These are phyloP conservation scores for Salix caprea DNA, from an alignment of 345 rosid species.

Conservation along the genomic window DNA sequence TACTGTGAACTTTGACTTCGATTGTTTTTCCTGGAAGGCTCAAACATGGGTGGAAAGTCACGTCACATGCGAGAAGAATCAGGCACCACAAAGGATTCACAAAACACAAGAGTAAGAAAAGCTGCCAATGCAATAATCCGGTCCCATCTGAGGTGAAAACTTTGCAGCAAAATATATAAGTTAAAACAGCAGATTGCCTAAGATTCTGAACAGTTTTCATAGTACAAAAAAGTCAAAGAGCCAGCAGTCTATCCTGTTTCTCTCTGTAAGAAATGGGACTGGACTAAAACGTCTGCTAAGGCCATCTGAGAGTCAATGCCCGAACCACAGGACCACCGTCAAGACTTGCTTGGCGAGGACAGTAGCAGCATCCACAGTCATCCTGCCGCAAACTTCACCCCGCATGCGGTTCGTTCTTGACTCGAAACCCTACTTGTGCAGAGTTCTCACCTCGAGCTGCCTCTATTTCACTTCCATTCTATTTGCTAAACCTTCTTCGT, in stretches of 20 bases:
- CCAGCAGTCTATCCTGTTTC: neutral
- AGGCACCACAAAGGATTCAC: neutral
- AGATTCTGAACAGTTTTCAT: neutral
- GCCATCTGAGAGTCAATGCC: constrained; percentile 40
- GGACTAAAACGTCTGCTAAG: neutral
- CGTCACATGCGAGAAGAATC: too few relatives aligned
- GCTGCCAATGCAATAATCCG: neutral
- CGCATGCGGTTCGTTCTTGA: constrained; percentile 45
- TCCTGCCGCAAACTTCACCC: neutral
- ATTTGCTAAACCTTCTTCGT: constrained; percentile 5
- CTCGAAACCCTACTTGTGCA: constrained; percentile 18
- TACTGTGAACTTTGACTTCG: too few relatives aligned
- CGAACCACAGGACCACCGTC: constrained; percentile 28
- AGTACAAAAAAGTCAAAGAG: neutral
- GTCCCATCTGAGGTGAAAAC: neutral
- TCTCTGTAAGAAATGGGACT: neutral
- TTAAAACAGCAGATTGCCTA: neutral
- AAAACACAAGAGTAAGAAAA: neutral
- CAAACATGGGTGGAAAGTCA: too few relatives aligned
- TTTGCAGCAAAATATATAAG: neutral
- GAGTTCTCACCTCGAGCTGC: neutral
- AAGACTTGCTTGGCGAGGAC: neutral
- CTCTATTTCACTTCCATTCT: constrained; percentile 3
- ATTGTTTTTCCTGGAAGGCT: too few relatives aligned
- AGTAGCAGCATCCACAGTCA: neutral